phyloP scores from a whole-genome alignment of 2,329 filamentous ascomycete species.

The Penicillium sp. region DNA sequence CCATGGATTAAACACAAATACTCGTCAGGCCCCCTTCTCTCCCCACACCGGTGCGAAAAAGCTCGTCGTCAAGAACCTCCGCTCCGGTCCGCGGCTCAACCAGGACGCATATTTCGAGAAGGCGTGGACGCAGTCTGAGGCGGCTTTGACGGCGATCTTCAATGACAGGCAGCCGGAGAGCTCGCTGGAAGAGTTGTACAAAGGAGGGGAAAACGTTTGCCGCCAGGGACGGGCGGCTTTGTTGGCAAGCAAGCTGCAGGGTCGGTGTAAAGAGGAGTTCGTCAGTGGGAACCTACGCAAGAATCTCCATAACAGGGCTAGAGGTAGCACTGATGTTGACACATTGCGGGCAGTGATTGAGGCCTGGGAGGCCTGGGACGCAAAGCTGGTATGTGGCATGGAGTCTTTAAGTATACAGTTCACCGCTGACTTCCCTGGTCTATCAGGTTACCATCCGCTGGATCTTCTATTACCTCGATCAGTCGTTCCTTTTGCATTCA shows the following conservation, averaged over 20 bases:
- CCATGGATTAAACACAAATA: slow-evolving; percentile 31
- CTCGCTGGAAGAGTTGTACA: slow-evolving; percentile 85
- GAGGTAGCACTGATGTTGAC: slow-evolving; percentile 58
- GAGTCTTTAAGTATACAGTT: neutral
- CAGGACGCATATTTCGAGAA: slow-evolving; percentile 74
- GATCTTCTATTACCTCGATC: slow-evolving; percentile 90
- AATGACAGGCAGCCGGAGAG: slow-evolving; percentile 57
- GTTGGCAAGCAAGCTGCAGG: slow-evolving; percentile 63
- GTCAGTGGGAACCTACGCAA: slow-evolving; percentile 54
- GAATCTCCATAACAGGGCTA: slow-evolving; percentile 54
- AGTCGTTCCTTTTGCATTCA: slow-evolving; percentile 76
- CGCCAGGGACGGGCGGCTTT: slow-evolving; percentile 67
- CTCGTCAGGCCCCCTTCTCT: slow-evolving; percentile 55
- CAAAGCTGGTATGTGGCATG: slow-evolving; percentile 60
- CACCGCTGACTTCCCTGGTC: neutral
- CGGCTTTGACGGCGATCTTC: slow-evolving; percentile 71
- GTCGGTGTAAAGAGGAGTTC: slow-evolving; percentile 61
- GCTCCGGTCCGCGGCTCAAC: slow-evolving; percentile 60
- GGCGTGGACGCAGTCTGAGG: slow-evolving; percentile 69
- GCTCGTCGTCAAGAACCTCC: slow-evolving; percentile 90
- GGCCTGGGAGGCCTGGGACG: slow-evolving; percentile 74
- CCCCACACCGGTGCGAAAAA: slow-evolving; percentile 75
- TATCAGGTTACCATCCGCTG: slow-evolving; percentile 69
- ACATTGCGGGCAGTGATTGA: slow-evolving; percentile 58
- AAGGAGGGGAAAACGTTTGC: slow-evolving; percentile 87